Percentiles rank a stretch among this genome's conserved stretches.
Conservation (phyloP, 805 yeast genomes). For the Sungouiella blattae region DNA sequence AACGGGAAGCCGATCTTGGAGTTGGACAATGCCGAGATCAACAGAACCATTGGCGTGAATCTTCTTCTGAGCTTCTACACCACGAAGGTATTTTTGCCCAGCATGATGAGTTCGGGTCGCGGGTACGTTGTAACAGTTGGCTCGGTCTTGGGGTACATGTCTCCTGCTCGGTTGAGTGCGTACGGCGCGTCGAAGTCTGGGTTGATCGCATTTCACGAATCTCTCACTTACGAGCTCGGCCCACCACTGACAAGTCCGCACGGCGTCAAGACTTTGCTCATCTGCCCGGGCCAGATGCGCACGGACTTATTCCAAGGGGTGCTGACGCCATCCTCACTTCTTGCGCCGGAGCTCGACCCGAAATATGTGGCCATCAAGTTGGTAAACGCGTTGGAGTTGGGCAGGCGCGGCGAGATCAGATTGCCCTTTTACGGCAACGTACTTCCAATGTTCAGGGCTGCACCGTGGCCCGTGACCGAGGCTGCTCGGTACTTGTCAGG, state of each 20-base stretch:
- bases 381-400: conserved; percentile 52
- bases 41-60: conserved; percentile 62
- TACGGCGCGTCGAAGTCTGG: conserved; percentile 94
- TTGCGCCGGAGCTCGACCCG: conserved; percentile 85
- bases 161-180: conserved; percentile 77
- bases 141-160: conserved; percentile 78
- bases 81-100: conserved; percentile 68
- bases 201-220: conserved; percentile 77
- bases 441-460: conserved; percentile 64
- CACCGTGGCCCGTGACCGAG: conserved; percentile 68
- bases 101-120: conserved; percentile 55
- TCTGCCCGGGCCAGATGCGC: conserved; percentile 84
- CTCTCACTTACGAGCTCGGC: conserved; percentile 67
- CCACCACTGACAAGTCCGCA: conserved; percentile 41
- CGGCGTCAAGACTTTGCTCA: conserved; percentile 67
- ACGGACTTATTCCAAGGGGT: conserved; percentile 75
- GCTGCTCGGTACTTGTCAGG: conserved; percentile 58
- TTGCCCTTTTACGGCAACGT: conserved; percentile 75
- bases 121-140: conserved; percentile 82
- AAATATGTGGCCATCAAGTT: conserved; percentile 58
- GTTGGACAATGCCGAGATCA: conserved; percentile 55
- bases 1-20: conserved; percentile 56
- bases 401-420: conserved; percentile 65
- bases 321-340: conserved; percentile 61
- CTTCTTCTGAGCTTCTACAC: conserved; percentile 68